Percentiles rank a stretch among this genome's conserved stretches.
Evolutionary conservation across 2,329 filamentous ascomycete genomes (phyloP).

Genomic region (Penicillium oxalicum): DNA sequence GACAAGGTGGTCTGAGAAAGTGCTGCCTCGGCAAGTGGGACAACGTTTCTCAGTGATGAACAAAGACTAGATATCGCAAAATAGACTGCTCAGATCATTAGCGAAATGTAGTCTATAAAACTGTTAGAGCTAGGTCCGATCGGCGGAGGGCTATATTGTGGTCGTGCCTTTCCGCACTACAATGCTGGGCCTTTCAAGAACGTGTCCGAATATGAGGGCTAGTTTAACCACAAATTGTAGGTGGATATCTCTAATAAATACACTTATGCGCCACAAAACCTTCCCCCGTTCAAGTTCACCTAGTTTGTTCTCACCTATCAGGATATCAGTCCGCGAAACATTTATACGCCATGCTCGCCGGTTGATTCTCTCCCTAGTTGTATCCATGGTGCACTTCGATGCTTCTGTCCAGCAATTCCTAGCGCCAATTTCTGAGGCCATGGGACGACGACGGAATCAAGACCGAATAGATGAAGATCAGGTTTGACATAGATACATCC

Average conservation of each 20-base stretch:
- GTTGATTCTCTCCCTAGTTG: too few relatives aligned
- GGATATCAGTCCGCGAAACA: slow-evolving; percentile 18
- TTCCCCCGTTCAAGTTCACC: slow-evolving; percentile 12
- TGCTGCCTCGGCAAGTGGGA: too few relatives aligned
- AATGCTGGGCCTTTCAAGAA: slow-evolving; percentile 19
- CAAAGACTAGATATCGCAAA: neutral
- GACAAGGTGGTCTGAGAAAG: too few relatives aligned
- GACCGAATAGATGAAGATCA: too few relatives aligned
- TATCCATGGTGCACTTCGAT: too few relatives aligned
- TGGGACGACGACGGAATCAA: too few relatives aligned
- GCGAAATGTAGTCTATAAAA: neutral
- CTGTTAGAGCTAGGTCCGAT: slow-evolving; percentile 9
- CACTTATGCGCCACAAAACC: slow-evolving; percentile 10
- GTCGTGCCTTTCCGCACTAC: slow-evolving; percentile 20
- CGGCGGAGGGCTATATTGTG: slow-evolving; percentile 15
- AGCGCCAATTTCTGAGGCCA: too few relatives aligned
- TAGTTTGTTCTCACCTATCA: slow-evolving; percentile 17
- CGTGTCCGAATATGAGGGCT: slow-evolving; percentile 14
- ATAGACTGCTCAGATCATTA: neutral
- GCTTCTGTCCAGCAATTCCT: too few relatives aligned
- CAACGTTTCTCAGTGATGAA: too few relatives aligned
- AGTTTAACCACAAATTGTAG: slow-evolving; percentile 23
- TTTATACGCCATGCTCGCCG: too few relatives aligned
- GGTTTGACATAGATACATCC: too few relatives aligned
- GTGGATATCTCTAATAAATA: slow-evolving; percentile 17